Base-by-base conservation (phyloP, 768 basidiomycete species). In the Thelephora aurantiotincta region DNA sequence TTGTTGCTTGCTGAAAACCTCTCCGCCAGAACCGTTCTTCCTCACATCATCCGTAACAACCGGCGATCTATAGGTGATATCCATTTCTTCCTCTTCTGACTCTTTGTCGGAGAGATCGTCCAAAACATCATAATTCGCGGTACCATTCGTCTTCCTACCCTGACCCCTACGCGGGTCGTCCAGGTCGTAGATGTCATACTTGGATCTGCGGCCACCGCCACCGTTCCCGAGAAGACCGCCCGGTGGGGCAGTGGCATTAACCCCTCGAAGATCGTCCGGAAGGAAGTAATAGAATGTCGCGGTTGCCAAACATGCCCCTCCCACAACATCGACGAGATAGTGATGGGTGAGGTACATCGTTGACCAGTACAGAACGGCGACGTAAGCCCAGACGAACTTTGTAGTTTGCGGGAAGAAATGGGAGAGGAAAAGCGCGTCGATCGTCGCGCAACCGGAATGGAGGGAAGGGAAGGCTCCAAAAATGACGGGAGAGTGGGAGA, bases 331-430 rank as follows among this genome's bases (percentile, higher is more conserved):
- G 66, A 99, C 92, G 59, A 99, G 83, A 70, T 98, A 98, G 68
- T 98, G 94, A 64, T 96, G 91, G 3, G 88, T 89, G 57, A 94
- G 82, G 69, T 94, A 97, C 94, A 98, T 98, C 19, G 94, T 97
- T 9, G 88, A 82, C 96, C 96, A 99, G 63, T 94, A 98, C 3
- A 99, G 75, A 14, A 88, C 66, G 5, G 76, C 79, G 2, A 80
- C 81, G 64, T 98, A 99, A 1, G 65, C 68, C 88, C 91, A 97
- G 19, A 80, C 78, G 53, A 72, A 80, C 2, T 67, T 68, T 1
- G 75, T 69, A 30, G 71, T 72, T 51, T 73, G 71, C 0, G 89
- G 87, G 77, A 97, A 98, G 67, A 98, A 97, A 65, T 98, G 91
- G 16, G 85, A 79, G 47, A 97, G 65, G 73, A 93, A 93, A 44